These are phyloP conservation scores for Antitrichia curtipendula DNA, from an alignment of 225 moss, liverwort and hornwort species.

Conservation along the genomic window DNA sequence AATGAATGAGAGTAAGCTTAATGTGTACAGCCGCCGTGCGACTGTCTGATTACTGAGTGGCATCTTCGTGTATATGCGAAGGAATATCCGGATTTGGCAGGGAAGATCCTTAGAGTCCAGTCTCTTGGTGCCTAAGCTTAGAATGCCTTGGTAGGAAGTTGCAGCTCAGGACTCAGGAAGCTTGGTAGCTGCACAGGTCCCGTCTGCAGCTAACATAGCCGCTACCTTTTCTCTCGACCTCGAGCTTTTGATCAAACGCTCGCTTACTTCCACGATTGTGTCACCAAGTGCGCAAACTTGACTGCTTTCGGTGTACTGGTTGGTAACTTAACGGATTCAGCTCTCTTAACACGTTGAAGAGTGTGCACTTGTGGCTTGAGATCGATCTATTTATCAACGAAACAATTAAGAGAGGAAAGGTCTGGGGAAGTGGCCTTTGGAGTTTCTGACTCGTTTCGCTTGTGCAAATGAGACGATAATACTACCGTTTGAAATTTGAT, in stretches of 20 bases:
- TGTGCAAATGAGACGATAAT: background rate
- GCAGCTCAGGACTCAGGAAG: background rate
- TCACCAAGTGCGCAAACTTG: background rate
- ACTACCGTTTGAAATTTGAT: background rate
- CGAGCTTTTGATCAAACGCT: background rate
- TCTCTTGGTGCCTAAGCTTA: background rate
- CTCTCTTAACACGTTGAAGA: background rate
- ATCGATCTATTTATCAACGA: background rate
- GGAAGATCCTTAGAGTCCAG: background rate
- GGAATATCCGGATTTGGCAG: constrained; percentile 1
- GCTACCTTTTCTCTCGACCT: background rate
- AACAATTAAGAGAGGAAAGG: background rate
- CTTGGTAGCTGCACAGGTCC: background rate
- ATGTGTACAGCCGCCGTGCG: background rate
- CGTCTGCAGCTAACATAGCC: background rate
- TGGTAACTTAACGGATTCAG: background rate
- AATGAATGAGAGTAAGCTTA: background rate
- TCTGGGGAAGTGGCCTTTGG: background rate
- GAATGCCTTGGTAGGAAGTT: background rate
- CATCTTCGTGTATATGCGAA: background rate
- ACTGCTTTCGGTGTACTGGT: background rate
- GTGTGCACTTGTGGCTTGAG: background rate
- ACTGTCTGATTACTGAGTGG: background rate
- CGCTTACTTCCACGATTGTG: background rate
- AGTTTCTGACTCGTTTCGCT: background rate